These are phyloP conservation scores for Chenopodium suecicum DNA, from an alignment of 148 eudicot genomes.

Conservation along the genomic window DNA sequence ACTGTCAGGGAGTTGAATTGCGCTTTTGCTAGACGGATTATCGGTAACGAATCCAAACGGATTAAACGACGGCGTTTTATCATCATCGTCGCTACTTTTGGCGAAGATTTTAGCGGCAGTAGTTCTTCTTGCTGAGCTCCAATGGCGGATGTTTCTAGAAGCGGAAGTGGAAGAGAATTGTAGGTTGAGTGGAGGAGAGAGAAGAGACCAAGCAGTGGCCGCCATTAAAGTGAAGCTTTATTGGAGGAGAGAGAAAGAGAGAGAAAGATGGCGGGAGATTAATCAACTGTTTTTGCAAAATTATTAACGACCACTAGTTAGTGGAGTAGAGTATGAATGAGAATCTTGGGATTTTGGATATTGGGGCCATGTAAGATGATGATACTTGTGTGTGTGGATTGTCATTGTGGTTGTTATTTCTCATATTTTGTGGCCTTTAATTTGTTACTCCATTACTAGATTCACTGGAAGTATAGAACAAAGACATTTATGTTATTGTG, in stretches of 20 bases:
- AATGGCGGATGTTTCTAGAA: constrained; percentile 16
- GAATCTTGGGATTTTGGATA: not conserved
- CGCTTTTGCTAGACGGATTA: constrained; percentile 88
- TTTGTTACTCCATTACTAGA: no score
- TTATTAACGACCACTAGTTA: constrained; percentile 21
- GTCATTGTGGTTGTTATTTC: no score
- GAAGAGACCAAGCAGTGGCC: constrained; percentile 32
- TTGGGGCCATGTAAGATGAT: not conserved
- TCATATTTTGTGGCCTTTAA: no score
- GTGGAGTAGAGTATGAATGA: not conserved
- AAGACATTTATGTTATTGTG: no score
- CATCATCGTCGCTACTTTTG: constrained; percentile 27
- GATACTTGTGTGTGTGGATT: no score
- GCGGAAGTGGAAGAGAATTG: constrained; percentile 18
- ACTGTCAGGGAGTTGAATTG: constrained; percentile 87
- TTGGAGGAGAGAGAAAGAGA: constrained; percentile 13
- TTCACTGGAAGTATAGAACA: no score
- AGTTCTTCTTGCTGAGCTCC: constrained; percentile 21
- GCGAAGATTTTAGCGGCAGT: constrained; percentile 16
- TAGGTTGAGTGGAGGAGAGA: constrained; percentile 39
- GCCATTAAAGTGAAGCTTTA: constrained; percentile 25
- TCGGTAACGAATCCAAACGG: constrained; percentile 96
- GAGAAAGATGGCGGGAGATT: not conserved
- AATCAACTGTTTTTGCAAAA: not conserved
- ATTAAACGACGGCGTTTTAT: constrained; percentile 58